phyloP scores from a whole-genome alignment of 108 stramenopile species.

The Chaetoceros tenuissimus region DNA sequence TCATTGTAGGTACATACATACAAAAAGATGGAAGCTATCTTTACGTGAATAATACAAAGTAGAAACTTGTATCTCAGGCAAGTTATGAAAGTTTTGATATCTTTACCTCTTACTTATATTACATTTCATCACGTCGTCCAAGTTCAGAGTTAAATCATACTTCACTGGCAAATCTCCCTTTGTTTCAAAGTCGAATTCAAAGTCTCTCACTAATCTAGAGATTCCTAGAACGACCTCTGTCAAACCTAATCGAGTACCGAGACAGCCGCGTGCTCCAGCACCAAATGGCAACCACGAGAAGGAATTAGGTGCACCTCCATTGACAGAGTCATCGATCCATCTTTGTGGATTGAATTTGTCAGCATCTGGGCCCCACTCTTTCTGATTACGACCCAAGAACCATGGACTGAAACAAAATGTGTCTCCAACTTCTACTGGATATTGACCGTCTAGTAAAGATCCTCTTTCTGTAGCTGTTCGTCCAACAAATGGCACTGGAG shows the following conservation, averaged over 20 bases:
- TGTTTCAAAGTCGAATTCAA: constrained; percentile 10
- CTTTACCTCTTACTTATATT: too few relatives aligned
- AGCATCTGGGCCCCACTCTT: constrained; percentile 6
- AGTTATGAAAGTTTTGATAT: too few relatives aligned
- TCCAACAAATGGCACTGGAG: constrained; percentile 16
- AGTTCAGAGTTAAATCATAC: constrained; percentile 17
- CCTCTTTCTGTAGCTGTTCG: constrained; percentile 5
- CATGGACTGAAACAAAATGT: constrained; percentile 12
- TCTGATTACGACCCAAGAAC: constrained; percentile 10
- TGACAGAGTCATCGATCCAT: constrained; percentile 10
- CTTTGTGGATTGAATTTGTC: constrained; percentile 9
- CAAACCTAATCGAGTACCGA: constrained; percentile 15
- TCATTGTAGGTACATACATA: too few relatives aligned
- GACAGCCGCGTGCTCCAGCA: constrained; percentile 14
- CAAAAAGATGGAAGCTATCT: too few relatives aligned
- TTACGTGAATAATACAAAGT: too few relatives aligned
- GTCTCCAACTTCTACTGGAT: constrained; percentile 7
- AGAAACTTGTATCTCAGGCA: too few relatives aligned
- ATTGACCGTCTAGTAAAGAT: not conserved
- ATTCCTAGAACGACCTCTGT: constrained; percentile 10
- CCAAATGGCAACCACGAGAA: constrained; percentile 19
- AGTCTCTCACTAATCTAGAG: constrained; percentile 6
- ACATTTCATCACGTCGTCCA: constrained; percentile 12
- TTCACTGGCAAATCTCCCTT: constrained; percentile 5
- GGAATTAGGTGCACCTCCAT: constrained; percentile 5